Evolutionary conservation across 768 basidiomycete species (phyloP), one percentile per base, ranked within the genome.

Genomic region (Pholiota microspora): DNA sequence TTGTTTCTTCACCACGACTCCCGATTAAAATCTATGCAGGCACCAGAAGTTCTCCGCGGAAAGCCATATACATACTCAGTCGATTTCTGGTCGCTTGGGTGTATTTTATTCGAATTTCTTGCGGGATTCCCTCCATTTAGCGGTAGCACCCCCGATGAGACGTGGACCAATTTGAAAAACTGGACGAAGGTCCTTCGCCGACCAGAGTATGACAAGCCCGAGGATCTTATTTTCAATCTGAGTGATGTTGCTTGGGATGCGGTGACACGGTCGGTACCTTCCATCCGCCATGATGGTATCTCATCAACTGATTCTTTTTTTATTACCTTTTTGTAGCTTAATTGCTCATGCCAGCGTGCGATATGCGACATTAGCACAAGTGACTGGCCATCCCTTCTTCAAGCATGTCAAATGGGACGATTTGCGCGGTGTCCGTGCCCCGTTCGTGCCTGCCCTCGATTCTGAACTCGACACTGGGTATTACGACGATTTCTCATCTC

Each of bases 121-220:
- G 90, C 93, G 1, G 96, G 97, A 24, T 99, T 97, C 73, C 97
- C 97, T 10, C 97, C 97, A 1, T 99, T 99, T 75, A 97, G 92
- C 45, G 97, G 97, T 15, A 84, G 88, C 35, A 94, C 89, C 0
- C 90, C 94, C 0, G 94, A 99, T 60, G 97, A 99, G 71, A 99
- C 97, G 0, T 99, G 97, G 97, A 93, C 93, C 13, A 98, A 98
- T 71, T 74, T 99, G 58, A 98, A 98, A 73, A 98, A 98, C 68
- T 99, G 97, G 97, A 84, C 87, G 15, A 89, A 89, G 58, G 93
- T 94, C 1, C 78, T 99, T 4, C 78, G 88, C n/a, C 71, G 97
- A 54, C 97, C 97, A 2, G 88, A 94, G 62, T 99, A 98, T 62
- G 95, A 98, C 67, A 88, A 89, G 60, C 90, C 92, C 2, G 95